Evolutionary conservation across 139 green algal genomes (phyloP).

Genomic region (Tetradesmus lagerheimii): DNA sequence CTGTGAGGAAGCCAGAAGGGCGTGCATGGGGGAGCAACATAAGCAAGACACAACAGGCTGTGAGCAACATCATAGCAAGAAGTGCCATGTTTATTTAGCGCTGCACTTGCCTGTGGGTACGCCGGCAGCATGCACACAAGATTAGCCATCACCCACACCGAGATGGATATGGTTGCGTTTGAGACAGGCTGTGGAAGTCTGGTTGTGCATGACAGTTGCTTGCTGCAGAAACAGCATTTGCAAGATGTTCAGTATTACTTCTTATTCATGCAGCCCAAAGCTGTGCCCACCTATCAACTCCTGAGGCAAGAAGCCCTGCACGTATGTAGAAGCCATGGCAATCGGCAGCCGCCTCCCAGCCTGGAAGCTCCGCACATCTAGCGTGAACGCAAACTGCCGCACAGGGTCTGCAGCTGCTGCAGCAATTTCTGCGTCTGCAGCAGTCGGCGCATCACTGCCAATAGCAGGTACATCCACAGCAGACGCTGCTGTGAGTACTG

Average conservation of each 20-base stretch:
- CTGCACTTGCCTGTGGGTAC: too few species aligned
- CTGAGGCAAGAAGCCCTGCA: conserved; percentile 56
- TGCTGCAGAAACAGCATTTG: too few species aligned
- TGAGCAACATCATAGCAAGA: too few species aligned
- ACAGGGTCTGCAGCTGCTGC: conserved; percentile 49
- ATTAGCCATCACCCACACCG: too few species aligned
- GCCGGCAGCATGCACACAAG: too few species aligned
- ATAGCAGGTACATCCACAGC: neutral
- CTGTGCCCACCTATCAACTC: conserved; percentile 57
- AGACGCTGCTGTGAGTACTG: neutral
- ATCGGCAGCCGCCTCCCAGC: conserved; percentile 60
- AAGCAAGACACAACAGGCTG: too few species aligned
- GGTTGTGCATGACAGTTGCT: too few species aligned
- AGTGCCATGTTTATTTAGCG: too few species aligned
- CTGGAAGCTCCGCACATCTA: conserved; percentile 68
- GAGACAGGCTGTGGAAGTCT: too few species aligned
- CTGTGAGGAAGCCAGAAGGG: neutral
- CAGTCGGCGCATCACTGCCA: neutral
- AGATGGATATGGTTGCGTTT: too few species aligned
- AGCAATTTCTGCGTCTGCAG: neutral
- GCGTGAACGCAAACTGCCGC: conserved; percentile 56
- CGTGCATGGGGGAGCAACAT: too few species aligned
- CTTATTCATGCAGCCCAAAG: neutral
- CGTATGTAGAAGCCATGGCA: conserved; percentile 55
- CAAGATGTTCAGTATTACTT: too few species aligned